Conservation (phyloP, 306 rosid genomes). For the Benincasa hispida region DNA sequence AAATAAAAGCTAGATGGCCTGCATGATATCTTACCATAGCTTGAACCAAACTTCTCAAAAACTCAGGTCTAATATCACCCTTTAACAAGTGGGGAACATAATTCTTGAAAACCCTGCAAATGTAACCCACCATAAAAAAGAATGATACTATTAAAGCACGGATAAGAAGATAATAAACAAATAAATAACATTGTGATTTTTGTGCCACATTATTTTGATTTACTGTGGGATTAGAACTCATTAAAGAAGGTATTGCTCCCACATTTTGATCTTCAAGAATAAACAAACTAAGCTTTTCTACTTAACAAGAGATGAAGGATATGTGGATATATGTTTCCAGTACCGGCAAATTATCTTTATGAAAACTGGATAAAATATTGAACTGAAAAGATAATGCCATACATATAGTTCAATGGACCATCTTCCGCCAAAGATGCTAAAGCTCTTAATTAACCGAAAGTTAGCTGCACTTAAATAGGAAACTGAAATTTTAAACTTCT, state of each 20-base stretch:
- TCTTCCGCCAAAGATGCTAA: neutral
- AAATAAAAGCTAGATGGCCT: neutral
- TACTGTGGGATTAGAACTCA: neutral
- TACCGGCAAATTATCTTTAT: neutral
- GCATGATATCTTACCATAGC: conserved; percentile 51
- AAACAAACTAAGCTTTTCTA: neutral
- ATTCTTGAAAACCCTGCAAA: conserved; percentile 79
- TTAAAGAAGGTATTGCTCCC: neutral
- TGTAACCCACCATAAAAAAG: conserved; percentile 2
- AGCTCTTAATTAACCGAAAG: neutral
- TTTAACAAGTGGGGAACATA: conserved; percentile 50
- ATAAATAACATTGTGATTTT: neutral
- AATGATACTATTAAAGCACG: neutral
- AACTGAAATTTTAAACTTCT: neutral
- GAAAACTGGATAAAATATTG: neutral
- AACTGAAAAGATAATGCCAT: neutral
- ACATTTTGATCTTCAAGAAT: neutral
- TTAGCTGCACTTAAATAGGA: neutral
- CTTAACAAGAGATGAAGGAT: neutral
- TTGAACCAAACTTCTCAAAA: conserved; percentile 26
- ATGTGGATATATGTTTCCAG: neutral
- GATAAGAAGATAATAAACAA: neutral
- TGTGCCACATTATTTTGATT: neutral
- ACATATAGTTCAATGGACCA: neutral
- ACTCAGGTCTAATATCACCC: conserved; percentile 39